A percentile compares a stretch with the other conserved stretches of the same genome.
Evolutionary conservation across 140 eudicot species (phyloP).

Genomic region (Flaveria floridana): DNA sequence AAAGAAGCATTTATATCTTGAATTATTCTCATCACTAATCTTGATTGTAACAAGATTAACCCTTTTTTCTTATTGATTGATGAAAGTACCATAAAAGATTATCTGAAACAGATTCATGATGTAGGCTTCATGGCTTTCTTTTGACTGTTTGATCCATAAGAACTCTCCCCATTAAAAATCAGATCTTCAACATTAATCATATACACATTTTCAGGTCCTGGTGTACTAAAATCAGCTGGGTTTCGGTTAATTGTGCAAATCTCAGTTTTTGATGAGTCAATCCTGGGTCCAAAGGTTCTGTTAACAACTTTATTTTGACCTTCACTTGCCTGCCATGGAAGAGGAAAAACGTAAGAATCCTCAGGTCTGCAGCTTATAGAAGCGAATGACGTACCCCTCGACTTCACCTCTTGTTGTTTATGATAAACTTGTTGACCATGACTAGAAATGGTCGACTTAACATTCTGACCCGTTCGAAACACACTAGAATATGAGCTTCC

Average conservation of each 20-base stretch:
- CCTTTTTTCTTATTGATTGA: not conserved
- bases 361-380: conserved; percentile 13
- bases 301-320: conserved; percentile 17
- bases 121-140: conserved; percentile 9
- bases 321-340: conserved; percentile 26
- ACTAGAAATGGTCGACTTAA: conserved; percentile 11
- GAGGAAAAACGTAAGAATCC: conserved; percentile 22
- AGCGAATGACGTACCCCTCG: conserved; percentile 19
- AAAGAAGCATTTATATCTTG: conserved; percentile 3
- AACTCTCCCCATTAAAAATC: conserved; percentile 1
- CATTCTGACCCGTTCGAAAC: conserved; percentile 23
- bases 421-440: conserved; percentile 30
- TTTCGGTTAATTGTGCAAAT: conserved; percentile 39
- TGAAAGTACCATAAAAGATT: not conserved
- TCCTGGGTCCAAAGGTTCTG: conserved; percentile 16
- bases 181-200: conserved; percentile 42
- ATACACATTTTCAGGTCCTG: conserved; percentile 37
- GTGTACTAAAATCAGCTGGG: conserved; percentile 51
- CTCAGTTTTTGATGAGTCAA: conserved; percentile 10
- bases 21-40: conserved; percentile 12
- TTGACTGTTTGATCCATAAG: conserved; percentile 15
- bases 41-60: conserved; percentile 10
- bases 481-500: conserved; percentile 26
- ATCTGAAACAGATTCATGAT: conserved; percentile 5
- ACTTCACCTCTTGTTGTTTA: conserved; percentile 32